Evolutionary conservation across 768 basidiomycete species (phyloP).

Genomic region (Termitomyces sp.): DNA sequence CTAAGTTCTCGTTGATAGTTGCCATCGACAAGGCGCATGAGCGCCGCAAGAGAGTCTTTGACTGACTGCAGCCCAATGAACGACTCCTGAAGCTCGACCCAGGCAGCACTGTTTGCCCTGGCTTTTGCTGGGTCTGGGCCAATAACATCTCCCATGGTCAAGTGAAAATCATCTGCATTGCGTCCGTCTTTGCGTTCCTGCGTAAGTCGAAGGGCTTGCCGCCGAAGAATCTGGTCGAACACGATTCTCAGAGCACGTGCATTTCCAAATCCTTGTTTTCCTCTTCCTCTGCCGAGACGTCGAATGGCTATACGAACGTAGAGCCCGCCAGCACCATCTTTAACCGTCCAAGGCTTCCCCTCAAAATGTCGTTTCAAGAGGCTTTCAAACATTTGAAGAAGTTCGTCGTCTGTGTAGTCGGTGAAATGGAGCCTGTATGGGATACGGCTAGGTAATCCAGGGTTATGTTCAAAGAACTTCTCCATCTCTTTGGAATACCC

Average conservation of each 20-base stretch:
- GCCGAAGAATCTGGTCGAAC: conserved; percentile 41
- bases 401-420: conserved; percentile 57
- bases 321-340: conserved; percentile 51
- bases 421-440: conserved; percentile 55
- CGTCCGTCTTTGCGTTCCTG: conserved; percentile 36
- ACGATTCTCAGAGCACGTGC: conserved; percentile 57
- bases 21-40: conserved; percentile 42
- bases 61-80: conserved; percentile 56
- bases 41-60: conserved; percentile 48
- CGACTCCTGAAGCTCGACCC: conserved; percentile 47
- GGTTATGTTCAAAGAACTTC: conserved; percentile 72
- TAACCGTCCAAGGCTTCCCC: conserved; percentile 47
- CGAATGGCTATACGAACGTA: conserved; percentile 53
- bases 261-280: conserved; percentile 61
- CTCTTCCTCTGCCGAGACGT: conserved; percentile 62
- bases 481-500: conserved; percentile 74
- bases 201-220: conserved; percentile 50
- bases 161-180: conserved; percentile 45
- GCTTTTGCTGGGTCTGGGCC: conserved; percentile 59
- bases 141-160: conserved; percentile 55
- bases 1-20: conserved; percentile 61
- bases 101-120: conserved; percentile 40
- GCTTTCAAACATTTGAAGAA: conserved; percentile 51
- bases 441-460: conserved; percentile 62
- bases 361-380: conserved; percentile 41